Percentiles rank a stretch among this genome's conserved stretches.
Evolutionary conservation across 164 flowering plant genomes (phyloP).

Genomic region (Liriodendron chinense): DNA sequence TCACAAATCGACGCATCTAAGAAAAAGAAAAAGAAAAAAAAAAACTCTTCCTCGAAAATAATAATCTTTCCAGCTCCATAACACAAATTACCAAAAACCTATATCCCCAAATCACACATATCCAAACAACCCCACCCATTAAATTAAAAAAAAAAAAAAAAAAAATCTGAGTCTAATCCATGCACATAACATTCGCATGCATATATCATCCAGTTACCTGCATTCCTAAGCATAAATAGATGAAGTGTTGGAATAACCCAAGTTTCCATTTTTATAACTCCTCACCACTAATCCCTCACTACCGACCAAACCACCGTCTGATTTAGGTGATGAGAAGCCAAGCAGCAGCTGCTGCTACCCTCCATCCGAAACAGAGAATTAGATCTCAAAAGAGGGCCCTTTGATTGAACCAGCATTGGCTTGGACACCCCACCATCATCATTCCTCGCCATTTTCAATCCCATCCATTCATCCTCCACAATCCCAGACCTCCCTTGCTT

Average conservation of each 20-base stretch:
- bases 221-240: conserved; percentile 35
- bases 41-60: background rate
- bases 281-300: conserved; percentile 12
- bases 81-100: too few species aligned
- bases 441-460: too few species aligned
- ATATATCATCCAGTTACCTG: conserved; percentile 39
- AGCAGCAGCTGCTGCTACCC: conserved; percentile 55
- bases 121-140: too few species aligned
- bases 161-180: background rate
- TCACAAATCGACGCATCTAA: conserved; percentile 6
- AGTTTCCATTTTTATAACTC: conserved; percentile 18
- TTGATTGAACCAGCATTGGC: too few species aligned
- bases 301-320: conserved; percentile 28
- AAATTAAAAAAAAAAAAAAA: too few species aligned
- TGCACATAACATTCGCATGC: background rate
- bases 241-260: conserved; percentile 32
- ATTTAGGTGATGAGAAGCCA: conserved; percentile 60
- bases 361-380: conserved; percentile 37
- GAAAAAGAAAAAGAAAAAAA: background rate
- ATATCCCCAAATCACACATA: too few species aligned
- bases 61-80: too few species aligned
- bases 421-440: too few species aligned
- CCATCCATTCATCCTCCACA: too few species aligned
- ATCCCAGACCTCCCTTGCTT: too few species aligned
- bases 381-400: too few species aligned